Conservation (phyloP, 768 basidiomycete species). For the Fomitopsis pulvina region DNA sequence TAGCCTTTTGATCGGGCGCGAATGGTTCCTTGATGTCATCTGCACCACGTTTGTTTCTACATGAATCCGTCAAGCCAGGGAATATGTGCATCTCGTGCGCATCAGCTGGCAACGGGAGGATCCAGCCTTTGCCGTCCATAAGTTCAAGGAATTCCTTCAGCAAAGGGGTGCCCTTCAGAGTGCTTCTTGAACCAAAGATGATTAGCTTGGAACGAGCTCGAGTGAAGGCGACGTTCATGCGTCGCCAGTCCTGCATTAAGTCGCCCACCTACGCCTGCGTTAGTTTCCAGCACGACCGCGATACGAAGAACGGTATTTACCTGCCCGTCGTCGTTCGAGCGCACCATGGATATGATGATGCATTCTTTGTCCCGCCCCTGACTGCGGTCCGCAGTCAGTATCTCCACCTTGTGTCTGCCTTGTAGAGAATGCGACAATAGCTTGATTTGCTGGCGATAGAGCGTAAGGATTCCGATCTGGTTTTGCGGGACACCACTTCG, state of each 20-base stretch:
- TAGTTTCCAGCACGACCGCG: background rate
- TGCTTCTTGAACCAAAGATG: conserved; percentile 83
- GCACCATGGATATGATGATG: conserved; percentile 87
- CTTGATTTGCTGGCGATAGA: conserved; percentile 96
- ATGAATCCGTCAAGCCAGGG: conserved; percentile 9
- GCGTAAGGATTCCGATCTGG: conserved; percentile 83
- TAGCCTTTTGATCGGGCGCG: conserved; percentile 5
- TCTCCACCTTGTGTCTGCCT: conserved; percentile 57
- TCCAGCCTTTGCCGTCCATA: conserved; percentile 71
- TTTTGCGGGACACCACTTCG: conserved; percentile 55
- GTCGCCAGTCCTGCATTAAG: conserved; percentile 89
- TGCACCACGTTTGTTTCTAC: conserved; percentile 23
- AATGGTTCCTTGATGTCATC: conserved; percentile 13
- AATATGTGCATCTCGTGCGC: conserved; percentile 49
- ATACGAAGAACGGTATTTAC: conserved; percentile 37
- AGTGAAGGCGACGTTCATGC: conserved; percentile 96
- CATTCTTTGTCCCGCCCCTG: conserved; percentile 96
- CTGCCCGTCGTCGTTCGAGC: conserved; percentile 72
- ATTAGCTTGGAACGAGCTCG: conserved; percentile 87
- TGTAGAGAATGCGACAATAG: conserved; percentile 63
- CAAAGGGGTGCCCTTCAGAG: conserved; percentile 55
- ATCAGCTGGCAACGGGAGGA: conserved; percentile 45
- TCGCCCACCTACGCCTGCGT: conserved; percentile 66
- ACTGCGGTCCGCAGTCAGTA: conserved; percentile 88
- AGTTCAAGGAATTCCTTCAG: conserved; percentile 71